Conservation (phyloP, 2,329 filamentous ascomycete species). For the Proliferodiscus dingleyae region DNA sequence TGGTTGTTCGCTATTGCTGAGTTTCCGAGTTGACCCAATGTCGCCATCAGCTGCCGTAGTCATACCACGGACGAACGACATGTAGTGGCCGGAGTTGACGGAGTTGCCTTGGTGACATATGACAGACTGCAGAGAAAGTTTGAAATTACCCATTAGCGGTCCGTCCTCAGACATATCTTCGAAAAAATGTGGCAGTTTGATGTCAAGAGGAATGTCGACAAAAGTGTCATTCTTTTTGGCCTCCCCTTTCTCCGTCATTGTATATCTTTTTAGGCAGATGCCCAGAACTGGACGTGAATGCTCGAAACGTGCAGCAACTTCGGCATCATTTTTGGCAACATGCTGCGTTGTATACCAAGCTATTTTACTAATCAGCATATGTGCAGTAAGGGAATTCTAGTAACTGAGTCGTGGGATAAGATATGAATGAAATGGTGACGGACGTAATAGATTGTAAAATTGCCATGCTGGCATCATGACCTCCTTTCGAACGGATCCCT, state of each 20-base stretch:
- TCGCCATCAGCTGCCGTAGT: slow-evolving; percentile 57
- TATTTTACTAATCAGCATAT: slow-evolving; percentile 39
- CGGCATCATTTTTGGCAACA: slow-evolving; percentile 58
- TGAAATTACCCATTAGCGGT: slow-evolving; percentile 77
- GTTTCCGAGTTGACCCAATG: slow-evolving; percentile 44
- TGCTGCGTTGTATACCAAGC: slow-evolving; percentile 79
- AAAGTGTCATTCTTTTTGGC: slow-evolving; percentile 72
- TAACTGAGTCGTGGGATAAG: slow-evolving; percentile 18
- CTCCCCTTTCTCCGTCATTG: slow-evolving; percentile 63
- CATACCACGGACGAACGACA: slow-evolving; percentile 77
- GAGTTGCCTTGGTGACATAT: slow-evolving; percentile 88
- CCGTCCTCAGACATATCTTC: slow-evolving; percentile 65
- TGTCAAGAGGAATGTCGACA: slow-evolving; percentile 87
- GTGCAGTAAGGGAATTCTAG: slow-evolving; percentile 1
- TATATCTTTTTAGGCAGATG: slow-evolving; percentile 89
- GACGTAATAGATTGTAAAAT: slow-evolving; percentile 89
- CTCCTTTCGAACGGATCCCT: slow-evolving; percentile 57
- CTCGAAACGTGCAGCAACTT: slow-evolving; percentile 85
- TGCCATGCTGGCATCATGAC: slow-evolving; percentile 97
- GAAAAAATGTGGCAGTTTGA: slow-evolving; percentile 82
- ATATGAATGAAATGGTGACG: slow-evolving; percentile 36
- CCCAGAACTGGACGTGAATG: slow-evolving; percentile 79
- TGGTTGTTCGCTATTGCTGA: slow-evolving; percentile 40
- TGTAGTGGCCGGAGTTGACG: slow-evolving; percentile 85
- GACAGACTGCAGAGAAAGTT: slow-evolving; percentile 83